phyloP scores from a whole-genome alignment of 202 grass and related monocot genomes.

The Brachypodium distachyon region DNA sequence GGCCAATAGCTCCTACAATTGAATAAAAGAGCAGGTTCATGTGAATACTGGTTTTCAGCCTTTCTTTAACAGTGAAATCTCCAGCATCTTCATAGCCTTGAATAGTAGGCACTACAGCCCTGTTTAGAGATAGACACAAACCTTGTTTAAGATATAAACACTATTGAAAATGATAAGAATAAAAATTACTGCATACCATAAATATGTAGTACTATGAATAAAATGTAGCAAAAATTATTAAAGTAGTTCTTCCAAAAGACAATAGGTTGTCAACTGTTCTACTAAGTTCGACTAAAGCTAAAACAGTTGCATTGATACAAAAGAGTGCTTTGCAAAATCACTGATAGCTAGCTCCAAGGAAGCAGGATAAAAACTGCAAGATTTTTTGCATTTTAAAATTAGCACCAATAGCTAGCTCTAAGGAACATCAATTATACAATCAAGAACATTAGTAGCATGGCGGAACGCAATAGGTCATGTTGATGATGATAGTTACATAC shows the following conservation, averaged over 20 bases:
- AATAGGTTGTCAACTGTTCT: not conserved
- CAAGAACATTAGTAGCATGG: not conserved
- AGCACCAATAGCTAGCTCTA: not conserved
- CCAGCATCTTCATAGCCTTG: conserved; percentile 99
- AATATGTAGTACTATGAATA: not conserved
- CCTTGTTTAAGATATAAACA: conserved; percentile 16
- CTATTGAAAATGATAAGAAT: not conserved
- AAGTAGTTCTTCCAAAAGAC: not conserved
- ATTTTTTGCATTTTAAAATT: conserved; percentile 2
- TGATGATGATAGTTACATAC: conserved; percentile 33
- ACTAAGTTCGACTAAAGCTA: conserved; percentile 5
- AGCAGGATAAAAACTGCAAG: not conserved
- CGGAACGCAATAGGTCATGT: not conserved
- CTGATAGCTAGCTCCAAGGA: conserved; percentile 4
- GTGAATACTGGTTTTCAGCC: conserved; percentile 89
- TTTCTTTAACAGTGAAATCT: conserved; percentile 97
- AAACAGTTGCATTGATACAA: not conserved
- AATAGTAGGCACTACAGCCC: conserved; percentile 95
- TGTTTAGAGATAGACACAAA: conserved; percentile 47
- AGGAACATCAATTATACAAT: conserved; percentile 2
- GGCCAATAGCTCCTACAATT: conserved; percentile 89
- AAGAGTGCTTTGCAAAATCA: not conserved
- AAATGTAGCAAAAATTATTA: no score
- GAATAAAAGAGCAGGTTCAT: conserved; percentile 95
- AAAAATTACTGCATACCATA: not conserved